phyloP scores from a whole-genome alignment of 2,329 filamentous ascomycete species.

The Paecilomyces sp. region DNA sequence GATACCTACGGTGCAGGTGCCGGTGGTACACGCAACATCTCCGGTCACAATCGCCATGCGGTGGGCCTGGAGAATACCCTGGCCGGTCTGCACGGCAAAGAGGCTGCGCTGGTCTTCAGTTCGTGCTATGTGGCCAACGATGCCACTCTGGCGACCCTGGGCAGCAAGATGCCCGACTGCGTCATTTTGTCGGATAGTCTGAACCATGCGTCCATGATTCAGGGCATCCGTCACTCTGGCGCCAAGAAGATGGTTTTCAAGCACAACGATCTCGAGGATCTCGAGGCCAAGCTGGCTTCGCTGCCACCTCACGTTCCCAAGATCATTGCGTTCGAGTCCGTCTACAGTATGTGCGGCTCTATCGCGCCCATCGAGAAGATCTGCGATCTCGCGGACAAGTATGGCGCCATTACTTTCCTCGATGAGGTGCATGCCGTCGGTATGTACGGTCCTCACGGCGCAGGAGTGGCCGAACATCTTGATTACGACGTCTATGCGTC shows the following conservation, averaged over 20 bases:
- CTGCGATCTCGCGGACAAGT: constrained; percentile 93
- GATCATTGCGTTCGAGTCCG: constrained; percentile 97
- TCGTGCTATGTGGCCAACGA: constrained; percentile 99
- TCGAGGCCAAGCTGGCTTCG: constrained; percentile 86
- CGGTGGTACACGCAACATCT: constrained; percentile 94
- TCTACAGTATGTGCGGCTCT: constrained; percentile 99
- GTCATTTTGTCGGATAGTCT: constrained; percentile 96
- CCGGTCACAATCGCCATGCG: constrained; percentile 93
- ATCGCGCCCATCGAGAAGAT: constrained; percentile 94
- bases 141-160: constrained; percentile 90
- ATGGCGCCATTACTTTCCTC: constrained; percentile 93
- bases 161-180: constrained; percentile 91
- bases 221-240: constrained; percentile 94
- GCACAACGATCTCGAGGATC: constrained; percentile 90
- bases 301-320: constrained; percentile 81
- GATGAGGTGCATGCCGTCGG: constrained; percentile 98
- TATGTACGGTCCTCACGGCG: constrained; percentile 96
- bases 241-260: constrained; percentile 98
- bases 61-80: constrained; percentile 74
- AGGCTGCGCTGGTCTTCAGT: constrained; percentile 86
- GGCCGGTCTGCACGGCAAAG: constrained; percentile 84
- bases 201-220: constrained; percentile 99
- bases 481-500: constrained; percentile 81
- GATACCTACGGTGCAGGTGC: constrained; percentile 93
- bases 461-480: constrained; percentile 93